Conservation (phyloP, 2,329 filamentous ascomycete genomes). For the Acrodontium crateriforme region DNA sequence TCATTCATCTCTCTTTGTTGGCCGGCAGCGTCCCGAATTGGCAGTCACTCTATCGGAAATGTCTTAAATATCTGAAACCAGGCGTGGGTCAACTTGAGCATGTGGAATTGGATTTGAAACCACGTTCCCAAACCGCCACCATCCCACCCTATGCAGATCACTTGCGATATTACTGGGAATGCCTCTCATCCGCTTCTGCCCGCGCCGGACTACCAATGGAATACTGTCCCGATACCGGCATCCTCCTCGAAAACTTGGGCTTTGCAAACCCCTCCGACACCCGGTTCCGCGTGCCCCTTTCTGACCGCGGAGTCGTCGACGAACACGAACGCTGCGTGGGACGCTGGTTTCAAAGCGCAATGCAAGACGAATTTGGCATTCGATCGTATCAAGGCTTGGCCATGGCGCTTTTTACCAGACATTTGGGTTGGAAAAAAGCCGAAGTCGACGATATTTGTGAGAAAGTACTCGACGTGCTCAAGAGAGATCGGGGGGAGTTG, state of each 20-base stretch:
- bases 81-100: slow-evolving; percentile 69
- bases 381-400: slow-evolving; percentile 10
- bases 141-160: slow-evolving; percentile 42
- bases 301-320: not conserved
- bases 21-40: slow-evolving; percentile 66
- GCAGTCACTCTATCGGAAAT: slow-evolving; percentile 58
- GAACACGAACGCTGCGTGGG: slow-evolving; percentile 58
- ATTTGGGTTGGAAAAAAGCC: slow-evolving; percentile 38
- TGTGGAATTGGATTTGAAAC: slow-evolving; percentile 74
- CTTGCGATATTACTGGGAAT: slow-evolving; percentile 51
- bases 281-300: too few species aligned
- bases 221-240: slow-evolving; percentile 48
- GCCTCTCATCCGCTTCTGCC: slow-evolving; percentile 54
- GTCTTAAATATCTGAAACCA: slow-evolving; percentile 56
- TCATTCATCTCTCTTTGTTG: slow-evolving; percentile 72
- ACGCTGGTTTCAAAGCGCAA: slow-evolving; percentile 69
- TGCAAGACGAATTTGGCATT: slow-evolving; percentile 24
- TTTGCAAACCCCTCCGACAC: too few species aligned
- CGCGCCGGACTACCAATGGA: slow-evolving; percentile 50
- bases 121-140: slow-evolving; percentile 53
- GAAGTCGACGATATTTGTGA: slow-evolving; percentile 2
- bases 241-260: slow-evolving; percentile 38
- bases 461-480: slow-evolving; percentile 2
- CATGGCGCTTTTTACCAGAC: slow-evolving; percentile 42
- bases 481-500: not conserved